Base-by-base conservation (phyloP, 805 yeast genomes). In the Spathaspora hagerdaliae region DNA sequence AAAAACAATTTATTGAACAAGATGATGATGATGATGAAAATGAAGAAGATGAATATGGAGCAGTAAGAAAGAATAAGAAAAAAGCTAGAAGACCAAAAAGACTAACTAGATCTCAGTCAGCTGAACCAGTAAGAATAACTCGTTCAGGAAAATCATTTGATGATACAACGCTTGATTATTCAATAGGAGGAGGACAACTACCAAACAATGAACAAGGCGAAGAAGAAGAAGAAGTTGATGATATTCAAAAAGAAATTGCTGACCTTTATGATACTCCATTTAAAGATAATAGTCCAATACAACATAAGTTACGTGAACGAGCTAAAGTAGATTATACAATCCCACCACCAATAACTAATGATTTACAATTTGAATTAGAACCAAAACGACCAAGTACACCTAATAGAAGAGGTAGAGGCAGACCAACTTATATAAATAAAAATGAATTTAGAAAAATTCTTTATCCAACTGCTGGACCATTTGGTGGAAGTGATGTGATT, bases 401-500 rank as follows among this genome's bases (percentile, higher is more conserved):
- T 2, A 41, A 44, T 7, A 24, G 41, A 10, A 64, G 66, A 29
- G 67, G 75, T 13, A 69, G 75, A 52, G 54, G 67, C 38, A 63
- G 74, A 36, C 64, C 68, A n/a, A 65, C 73, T 14, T 58, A 66
- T 6, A 60, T 71, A 13, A 59, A 58, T 43, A 79, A 78, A 38
- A 78, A 75, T 27, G 76, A 71, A 36, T 68, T 63, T 44, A 61
- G 85, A 36, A 77, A 90, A 57, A 77, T 96, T 36, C 67, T 94
- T 34, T 91, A 87, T 58, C 96, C 97, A 6, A 92, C 97, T 0
- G 89, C 90, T 12, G 99, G 99, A 0, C 99, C 99, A 1, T 92
- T 92, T 72, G 99, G 99, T 27, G 99, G 99, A 19, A 84, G 92
- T 49, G 97, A 92, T 60, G 96, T 89, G 1, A 77, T 83, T 7